A percentile compares a stretch with the other conserved stretches of the same genome.
These are phyloP conservation scores for Naganishia kalamii DNA, from an alignment of 768 basidiomycete species.

Conservation along the genomic window DNA sequence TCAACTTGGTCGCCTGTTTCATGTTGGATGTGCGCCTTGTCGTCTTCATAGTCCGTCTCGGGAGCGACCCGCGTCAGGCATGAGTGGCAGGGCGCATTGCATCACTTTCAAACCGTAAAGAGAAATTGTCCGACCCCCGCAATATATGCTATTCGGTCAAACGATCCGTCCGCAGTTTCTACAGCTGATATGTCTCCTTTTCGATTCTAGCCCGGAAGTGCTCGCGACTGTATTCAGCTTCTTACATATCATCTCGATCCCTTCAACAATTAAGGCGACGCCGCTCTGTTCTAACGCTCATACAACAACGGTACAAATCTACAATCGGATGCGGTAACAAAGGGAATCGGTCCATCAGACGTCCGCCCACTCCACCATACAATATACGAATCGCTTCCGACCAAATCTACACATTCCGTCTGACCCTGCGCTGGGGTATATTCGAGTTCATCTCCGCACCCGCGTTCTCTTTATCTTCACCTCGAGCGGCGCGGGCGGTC, in stretches of 20 bases:
- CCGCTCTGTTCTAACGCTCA: neutral
- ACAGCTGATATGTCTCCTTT: too few relatives aligned
- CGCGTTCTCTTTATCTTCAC: slow-evolving; percentile 12
- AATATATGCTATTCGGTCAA: too few relatives aligned
- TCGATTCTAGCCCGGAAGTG: too few relatives aligned
- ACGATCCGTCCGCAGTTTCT: too few relatives aligned
- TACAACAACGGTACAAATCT: neutral
- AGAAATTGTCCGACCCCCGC: too few relatives aligned
- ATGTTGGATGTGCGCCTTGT: too few relatives aligned
- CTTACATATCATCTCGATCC: neutral
- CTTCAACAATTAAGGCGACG: too few relatives aligned
- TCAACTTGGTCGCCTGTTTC: neutral
- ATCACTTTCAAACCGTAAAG: too few relatives aligned
- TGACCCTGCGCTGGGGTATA: slow-evolving; percentile 10
- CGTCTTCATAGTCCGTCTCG: too few relatives aligned
- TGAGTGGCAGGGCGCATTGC: too few relatives aligned
- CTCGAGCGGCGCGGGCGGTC: neutral
- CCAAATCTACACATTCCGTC: slow-evolving; percentile 1
- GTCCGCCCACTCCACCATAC: slow-evolving; percentile 4
- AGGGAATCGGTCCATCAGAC: neutral
- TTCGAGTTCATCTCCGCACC: neutral
- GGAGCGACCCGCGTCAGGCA: too few relatives aligned
- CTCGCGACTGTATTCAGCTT: too few relatives aligned
- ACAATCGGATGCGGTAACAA: neutral
- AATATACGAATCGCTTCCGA: neutral